Evolutionary conservation across 208 protist genomes (phyloP).

Genomic region (Leishmania amazonensis): DNA sequence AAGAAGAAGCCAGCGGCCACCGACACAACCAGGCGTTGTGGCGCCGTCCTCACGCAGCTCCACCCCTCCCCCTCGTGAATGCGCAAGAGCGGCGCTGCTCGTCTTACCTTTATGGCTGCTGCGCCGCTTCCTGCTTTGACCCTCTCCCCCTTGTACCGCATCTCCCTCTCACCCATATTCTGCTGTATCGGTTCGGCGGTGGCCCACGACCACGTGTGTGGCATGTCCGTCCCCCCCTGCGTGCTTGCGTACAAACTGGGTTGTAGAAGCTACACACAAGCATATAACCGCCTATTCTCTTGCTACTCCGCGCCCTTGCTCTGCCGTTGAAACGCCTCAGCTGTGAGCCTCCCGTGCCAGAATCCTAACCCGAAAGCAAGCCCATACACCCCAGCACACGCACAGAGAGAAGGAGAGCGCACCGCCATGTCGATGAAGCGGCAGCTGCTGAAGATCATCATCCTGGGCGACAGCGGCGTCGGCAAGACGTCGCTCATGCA

Average conservation of each 20-base stretch:
- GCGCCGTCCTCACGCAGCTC: not conserved
- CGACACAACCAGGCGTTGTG: not conserved
- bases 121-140: not conserved
- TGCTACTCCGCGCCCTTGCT: not conserved
- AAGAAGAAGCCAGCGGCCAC: not conserved
- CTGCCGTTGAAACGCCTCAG: not conserved
- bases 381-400: not conserved
- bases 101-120: too few species aligned
- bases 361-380: not conserved
- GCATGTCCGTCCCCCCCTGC: too few species aligned
- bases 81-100: not conserved
- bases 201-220: not conserved
- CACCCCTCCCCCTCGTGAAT: too few species aligned
- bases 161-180: not conserved
- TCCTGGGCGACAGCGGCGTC: slow-evolving; percentile 93
- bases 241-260: not conserved
- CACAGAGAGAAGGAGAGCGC: not conserved
- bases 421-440: slow-evolving; percentile 42
- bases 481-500: slow-evolving; percentile 94
- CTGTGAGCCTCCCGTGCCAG: not conserved
- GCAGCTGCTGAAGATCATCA: slow-evolving; percentile 95
- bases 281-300: not conserved
- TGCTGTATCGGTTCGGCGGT: not conserved
- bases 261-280: not conserved
- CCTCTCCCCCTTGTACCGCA: not conserved